phyloP scores from a whole-genome alignment of 2,329 filamentous ascomycete species.

The Amesomyces nigricolor region DNA sequence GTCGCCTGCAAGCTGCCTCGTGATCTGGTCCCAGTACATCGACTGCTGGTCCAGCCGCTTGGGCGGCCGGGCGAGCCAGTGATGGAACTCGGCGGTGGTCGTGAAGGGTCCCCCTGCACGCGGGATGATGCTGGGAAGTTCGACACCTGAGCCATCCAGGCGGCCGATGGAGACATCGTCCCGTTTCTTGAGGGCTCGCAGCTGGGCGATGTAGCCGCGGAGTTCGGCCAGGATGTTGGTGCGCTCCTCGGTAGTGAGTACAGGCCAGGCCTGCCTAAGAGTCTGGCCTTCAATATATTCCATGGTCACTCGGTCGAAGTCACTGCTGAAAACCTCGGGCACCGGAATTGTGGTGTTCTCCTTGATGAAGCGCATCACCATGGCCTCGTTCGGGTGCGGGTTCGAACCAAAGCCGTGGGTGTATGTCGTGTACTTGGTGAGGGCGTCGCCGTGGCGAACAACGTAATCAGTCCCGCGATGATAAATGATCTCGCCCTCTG shows the following conservation, averaged over 20 bases:
- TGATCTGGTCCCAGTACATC: not conserved
- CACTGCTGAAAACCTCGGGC: slow-evolving; percentile 26
- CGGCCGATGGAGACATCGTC: not conserved
- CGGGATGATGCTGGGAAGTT: not conserved
- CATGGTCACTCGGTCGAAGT: slow-evolving; percentile 29
- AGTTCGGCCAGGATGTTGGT: slow-evolving; percentile 15
- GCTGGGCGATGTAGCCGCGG: not conserved
- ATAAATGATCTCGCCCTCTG: not conserved
- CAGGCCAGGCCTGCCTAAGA: slow-evolving; percentile 24
- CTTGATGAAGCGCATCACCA: not conserved
- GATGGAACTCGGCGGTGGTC: not conserved
- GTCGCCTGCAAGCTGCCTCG: not conserved
- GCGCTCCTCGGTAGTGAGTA: slow-evolving; percentile 17
- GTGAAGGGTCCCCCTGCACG: not conserved
- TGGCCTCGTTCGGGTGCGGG: not conserved
- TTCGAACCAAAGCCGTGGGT: not conserved
- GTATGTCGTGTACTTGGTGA: not conserved
- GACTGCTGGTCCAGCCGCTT: not conserved
- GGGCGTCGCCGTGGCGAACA: not conserved
- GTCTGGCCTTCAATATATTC: slow-evolving; percentile 27
- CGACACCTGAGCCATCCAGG: not conserved
- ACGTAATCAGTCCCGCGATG: not conserved
- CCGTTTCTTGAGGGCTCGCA: not conserved
- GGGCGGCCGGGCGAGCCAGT: not conserved
- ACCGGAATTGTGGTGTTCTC: slow-evolving; percentile 27